A percentile compares a stretch with the other conserved stretches of the same genome.
phyloP scores from a whole-genome alignment of 257 asterid genomes.

The Knoxia roxburghii region DNA sequence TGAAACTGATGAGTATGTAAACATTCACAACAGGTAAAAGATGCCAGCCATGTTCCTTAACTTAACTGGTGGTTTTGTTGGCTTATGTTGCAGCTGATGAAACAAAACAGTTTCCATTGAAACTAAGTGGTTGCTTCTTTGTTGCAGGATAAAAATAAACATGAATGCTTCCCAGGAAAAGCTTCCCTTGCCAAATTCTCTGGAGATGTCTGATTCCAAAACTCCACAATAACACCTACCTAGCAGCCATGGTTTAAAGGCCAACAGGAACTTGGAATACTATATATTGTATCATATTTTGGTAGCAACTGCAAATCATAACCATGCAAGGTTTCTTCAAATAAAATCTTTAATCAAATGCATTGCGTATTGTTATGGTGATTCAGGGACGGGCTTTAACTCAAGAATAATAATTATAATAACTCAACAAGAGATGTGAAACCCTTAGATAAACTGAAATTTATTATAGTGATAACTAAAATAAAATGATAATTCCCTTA shows the following conservation, averaged over 20 bases:
- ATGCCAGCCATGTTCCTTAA: too few relatives aligned
- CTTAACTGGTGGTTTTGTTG: too few relatives aligned
- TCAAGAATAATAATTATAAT: too few relatives aligned
- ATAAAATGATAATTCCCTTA: too few relatives aligned
- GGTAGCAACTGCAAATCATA: background rate
- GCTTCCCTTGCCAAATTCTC: constrained; percentile 24
- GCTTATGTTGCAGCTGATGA: background rate
- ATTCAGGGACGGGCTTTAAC: too few relatives aligned
- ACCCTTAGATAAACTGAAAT: too few relatives aligned
- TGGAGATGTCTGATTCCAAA: constrained; percentile 22
- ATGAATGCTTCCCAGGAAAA: constrained; percentile 73
- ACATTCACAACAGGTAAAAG: constrained; percentile 87
- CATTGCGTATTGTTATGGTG: background rate
- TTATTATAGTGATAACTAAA: too few relatives aligned
- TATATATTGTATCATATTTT: background rate
- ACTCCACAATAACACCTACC: constrained; percentile 18
- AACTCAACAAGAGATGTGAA: too few relatives aligned
- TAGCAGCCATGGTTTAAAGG: too few relatives aligned
- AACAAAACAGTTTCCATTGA: constrained; percentile 1
- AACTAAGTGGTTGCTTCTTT: constrained; percentile 2
- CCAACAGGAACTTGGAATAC: background rate
- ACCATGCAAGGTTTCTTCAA: constrained; percentile 1
- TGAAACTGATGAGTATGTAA: constrained; percentile 94
- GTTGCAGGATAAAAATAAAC: constrained; percentile 89
- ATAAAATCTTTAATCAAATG: background rate